Percentiles rank a stretch among this genome's conserved stretches.
phyloP scores from a whole-genome alignment of 805 yeast species.

The Kodamaea neixiangensis region DNA sequence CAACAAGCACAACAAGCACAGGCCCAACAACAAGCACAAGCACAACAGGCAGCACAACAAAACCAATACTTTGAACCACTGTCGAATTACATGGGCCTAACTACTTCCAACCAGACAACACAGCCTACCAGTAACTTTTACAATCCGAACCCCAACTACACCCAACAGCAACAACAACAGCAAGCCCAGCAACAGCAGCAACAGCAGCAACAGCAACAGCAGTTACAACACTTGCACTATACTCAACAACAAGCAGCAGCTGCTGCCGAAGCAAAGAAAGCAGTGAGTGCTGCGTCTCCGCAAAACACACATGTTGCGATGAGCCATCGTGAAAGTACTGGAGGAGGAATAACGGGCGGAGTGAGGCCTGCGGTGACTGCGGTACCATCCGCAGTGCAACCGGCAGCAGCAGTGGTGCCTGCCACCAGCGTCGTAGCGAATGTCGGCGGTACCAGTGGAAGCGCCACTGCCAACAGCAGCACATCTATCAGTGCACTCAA shows the following conservation, averaged over 20 bases:
- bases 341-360: neutral
- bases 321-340: neutral
- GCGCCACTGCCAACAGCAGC: neutral
- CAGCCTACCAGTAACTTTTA: neutral
- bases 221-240: conserved; percentile 7
- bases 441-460: neutral
- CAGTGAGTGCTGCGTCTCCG: neutral
- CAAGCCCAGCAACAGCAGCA: conserved; percentile 10
- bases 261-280: neutral
- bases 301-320: neutral
- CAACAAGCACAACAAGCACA: conserved; percentile 3
- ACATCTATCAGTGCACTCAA: neutral
- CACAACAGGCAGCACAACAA: conserved; percentile 4
- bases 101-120: neutral
- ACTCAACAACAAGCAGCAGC: conserved; percentile 11
- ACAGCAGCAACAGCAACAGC: conserved; percentile 10
- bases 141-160: conserved; percentile 3
- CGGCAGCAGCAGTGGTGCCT: neutral
- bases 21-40: conserved; percentile 1
- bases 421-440: neutral
- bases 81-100: conserved; percentile 7
- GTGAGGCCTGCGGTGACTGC: neutral
- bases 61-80: conserved; percentile 9
- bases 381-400: conserved; percentile 5
- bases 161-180: conserved; percentile 9